A percentile compares a stretch with the other conserved stretches of the same genome.
These are phyloP conservation scores for Beta vulgaris DNA, from an alignment of 148 eudicot species.

Conservation along the genomic window DNA sequence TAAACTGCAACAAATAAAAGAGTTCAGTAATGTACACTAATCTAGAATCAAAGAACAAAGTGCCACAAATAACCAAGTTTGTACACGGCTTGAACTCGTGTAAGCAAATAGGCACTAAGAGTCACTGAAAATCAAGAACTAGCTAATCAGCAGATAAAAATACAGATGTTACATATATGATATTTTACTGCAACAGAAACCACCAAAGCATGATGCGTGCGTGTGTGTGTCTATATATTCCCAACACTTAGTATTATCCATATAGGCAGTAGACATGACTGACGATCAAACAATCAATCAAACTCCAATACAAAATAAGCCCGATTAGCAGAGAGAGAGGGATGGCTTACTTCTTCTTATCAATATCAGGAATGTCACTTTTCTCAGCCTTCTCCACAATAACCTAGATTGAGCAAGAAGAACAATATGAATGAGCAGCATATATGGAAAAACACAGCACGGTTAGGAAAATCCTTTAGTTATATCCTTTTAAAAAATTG, in stretches of 20 bases:
- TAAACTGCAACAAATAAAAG: background rate
- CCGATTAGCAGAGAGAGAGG: background rate
- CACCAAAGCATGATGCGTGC: background rate
- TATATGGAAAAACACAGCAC: background rate
- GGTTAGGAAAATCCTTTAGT: too few relatives aligned
- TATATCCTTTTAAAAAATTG: background rate
- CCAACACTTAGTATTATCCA: background rate
- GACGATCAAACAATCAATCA: background rate
- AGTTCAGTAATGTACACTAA: too few relatives aligned
- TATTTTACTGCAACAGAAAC: background rate
- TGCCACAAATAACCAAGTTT: background rate
- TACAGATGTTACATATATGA: background rate
- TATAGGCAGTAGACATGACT: background rate
- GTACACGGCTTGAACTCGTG: background rate
- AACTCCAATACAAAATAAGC: background rate
- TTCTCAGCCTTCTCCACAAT: conserved; percentile 95
- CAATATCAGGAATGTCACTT: conserved; percentile 91
- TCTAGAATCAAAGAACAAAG: background rate
- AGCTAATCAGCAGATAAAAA: background rate
- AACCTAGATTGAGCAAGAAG: conserved; percentile 41
- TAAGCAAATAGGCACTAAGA: background rate
- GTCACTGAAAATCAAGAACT: background rate
- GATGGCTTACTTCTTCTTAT: conserved; percentile 78
- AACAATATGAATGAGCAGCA: background rate
- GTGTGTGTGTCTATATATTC: background rate